Base-by-base conservation (phyloP, 1,284 basidiomycete genomes). In the Cerrena zonata region DNA sequence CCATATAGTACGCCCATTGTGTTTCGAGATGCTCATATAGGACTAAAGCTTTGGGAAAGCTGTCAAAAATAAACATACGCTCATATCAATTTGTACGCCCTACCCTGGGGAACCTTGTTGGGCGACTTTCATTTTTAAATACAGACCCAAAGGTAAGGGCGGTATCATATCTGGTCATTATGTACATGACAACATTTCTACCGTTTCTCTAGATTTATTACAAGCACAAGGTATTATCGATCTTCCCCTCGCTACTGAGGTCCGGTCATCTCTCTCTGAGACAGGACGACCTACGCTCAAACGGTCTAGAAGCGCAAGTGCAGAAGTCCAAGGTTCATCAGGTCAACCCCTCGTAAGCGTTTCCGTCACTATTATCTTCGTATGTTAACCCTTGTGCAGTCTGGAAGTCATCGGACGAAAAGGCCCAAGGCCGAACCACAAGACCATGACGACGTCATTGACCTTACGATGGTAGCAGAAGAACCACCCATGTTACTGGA, bases 181-280 rank as follows among this genome's bases (percentile, higher is more conserved):
- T 39, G 53, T 50, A 4, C 42, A 50, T 37, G 47, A 36, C n/a
- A 18, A 49, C 47, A 23, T 36, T 48, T 34, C 36, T 7, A 40
- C 30, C 5, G 10, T 19, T 38, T n/a, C 18, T 13, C n/a, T 5
- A n/a, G 4, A 5, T 4, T 15, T 25, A 5, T 47, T 4, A 19
- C 11, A 15, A n/a, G 15, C 5, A 5, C 45, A 26, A 46, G n/a
- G 30, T 5, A 19, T 15, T 22, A n/a, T 19, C 5, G 30, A 12
- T 18, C 15, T n/a, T 4, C 5, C 27, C n/a, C n/a, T 12, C 5
- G 24, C 4, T n/a, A 10, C 24, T 13, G 4, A 18, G 15, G 23
- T n/a, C n/a, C n/a, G n/a, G 26, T 25, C 25, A 27, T 34, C 7
- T 7, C 45, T 30, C 18, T 5, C 12, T 5, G 21, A 46, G 26